phyloP scores from a whole-genome alignment of 768 basidiomycete genomes.

The Boletus rex-veris region DNA sequence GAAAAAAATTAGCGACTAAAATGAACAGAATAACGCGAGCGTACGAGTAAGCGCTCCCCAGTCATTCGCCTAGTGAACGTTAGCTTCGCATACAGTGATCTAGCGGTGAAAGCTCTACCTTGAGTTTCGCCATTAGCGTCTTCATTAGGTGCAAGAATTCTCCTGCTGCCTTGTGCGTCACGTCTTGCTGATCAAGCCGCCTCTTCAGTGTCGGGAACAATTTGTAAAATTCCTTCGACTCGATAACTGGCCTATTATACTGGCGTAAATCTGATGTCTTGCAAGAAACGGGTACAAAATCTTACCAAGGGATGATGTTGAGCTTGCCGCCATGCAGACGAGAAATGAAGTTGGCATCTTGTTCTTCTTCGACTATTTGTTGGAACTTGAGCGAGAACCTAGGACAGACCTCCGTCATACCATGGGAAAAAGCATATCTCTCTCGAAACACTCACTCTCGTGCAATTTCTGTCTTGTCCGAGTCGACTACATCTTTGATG shows the following conservation, averaged over 20 bases:
- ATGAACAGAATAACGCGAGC: constrained; percentile 9
- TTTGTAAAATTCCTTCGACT: constrained; percentile 54
- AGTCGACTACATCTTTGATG: constrained; percentile 66
- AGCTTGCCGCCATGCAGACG: constrained; percentile 53
- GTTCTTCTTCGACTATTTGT: constrained; percentile 57
- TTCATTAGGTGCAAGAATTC: constrained; percentile 56
- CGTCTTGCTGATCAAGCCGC: constrained; percentile 43
- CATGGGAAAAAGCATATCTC: not conserved
- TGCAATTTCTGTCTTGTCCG: constrained; percentile 55
- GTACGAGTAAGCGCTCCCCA: constrained; percentile 60
- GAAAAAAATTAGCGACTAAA: not conserved
- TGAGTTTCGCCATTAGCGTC: constrained; percentile 63
- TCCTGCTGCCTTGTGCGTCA: constrained; percentile 48
- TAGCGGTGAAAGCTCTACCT: constrained; percentile 34
- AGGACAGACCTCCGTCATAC: not conserved
- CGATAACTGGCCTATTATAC: constrained; percentile 48
- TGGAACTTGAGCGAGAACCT: constrained; percentile 58
- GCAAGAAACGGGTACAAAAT: not conserved
- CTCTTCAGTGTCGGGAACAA: constrained; percentile 46
- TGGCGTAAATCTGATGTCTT: not conserved
- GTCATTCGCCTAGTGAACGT: constrained; percentile 47
- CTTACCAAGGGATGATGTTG: constrained; percentile 54
- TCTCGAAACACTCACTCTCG: constrained; percentile 43
- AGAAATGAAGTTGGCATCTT: constrained; percentile 59
- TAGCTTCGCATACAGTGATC: not conserved